A percentile compares a stretch with the other conserved stretches of the same genome.
phyloP scores from a whole-genome alignment of 1,284 basidiomycete species.

The Cutaneotrichosporon sp. region DNA sequence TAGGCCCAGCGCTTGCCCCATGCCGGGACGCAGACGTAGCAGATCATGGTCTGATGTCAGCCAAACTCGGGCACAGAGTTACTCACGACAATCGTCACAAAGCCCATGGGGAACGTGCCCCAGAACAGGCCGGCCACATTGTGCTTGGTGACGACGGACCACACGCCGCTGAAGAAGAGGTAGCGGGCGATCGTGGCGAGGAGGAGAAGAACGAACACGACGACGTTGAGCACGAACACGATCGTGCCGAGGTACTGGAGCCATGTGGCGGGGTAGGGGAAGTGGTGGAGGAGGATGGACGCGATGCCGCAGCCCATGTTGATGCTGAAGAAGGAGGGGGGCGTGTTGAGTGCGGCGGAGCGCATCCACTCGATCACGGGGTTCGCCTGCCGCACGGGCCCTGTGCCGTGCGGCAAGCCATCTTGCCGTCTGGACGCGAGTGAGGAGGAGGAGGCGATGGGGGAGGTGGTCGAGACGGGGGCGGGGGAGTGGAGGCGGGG shows the following conservation, averaged over 20 bases:
- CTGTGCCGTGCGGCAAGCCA: neutral
- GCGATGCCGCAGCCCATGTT: conserved; percentile 58
- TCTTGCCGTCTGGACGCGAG: neutral
- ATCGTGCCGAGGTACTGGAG: conserved; percentile 53
- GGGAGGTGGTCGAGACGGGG: too few species aligned
- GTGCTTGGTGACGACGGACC: conserved; percentile 62
- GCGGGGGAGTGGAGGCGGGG: neutral
- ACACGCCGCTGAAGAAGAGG: conserved; percentile 61
- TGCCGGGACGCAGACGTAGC: conserved; percentile 46
- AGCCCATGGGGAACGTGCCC: conserved; percentile 70
- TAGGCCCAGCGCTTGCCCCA: conserved; percentile 62
- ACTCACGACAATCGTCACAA: conserved; percentile 63
- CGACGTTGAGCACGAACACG: conserved; percentile 68
- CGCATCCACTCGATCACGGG: neutral
- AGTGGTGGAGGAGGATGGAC: conserved; percentile 54
- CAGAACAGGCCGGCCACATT: conserved; percentile 67
- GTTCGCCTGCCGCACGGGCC: neutral
- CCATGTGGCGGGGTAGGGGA: conserved; percentile 56
- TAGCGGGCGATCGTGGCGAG: conserved; percentile 59
- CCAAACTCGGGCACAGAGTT: too few species aligned
- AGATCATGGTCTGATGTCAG: conserved; percentile 56
- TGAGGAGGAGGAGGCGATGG: neutral
- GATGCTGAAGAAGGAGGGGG: conserved; percentile 38
- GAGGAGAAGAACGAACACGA: conserved; percentile 63
- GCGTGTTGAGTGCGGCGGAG: conserved; percentile 21